A percentile compares a stretch with the other conserved stretches of the same genome.
phyloP scores from a whole-genome alignment of 495 filamentous ascomycete species.

The Podospora conica region DNA sequence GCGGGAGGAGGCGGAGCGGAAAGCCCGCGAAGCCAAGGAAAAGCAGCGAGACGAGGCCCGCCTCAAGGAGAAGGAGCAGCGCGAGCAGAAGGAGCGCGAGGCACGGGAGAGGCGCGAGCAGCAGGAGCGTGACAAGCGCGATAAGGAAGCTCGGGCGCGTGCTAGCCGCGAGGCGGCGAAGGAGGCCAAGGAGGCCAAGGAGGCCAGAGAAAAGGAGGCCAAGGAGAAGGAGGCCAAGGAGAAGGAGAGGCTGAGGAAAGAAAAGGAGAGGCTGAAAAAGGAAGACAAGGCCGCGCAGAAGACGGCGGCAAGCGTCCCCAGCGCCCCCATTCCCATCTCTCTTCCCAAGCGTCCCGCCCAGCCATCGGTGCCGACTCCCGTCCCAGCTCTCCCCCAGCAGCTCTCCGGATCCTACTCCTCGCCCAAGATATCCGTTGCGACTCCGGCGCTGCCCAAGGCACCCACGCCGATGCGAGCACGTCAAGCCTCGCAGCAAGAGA shows the following conservation, averaged over 20 bases:
- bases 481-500: slow-evolving; percentile 76
- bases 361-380: slow-evolving; percentile 47
- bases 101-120: slow-evolving; percentile 50
- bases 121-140: slow-evolving; percentile 52
- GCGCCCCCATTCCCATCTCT: slow-evolving; percentile 35
- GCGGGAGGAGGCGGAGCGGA: slow-evolving; percentile 79
- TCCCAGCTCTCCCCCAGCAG: slow-evolving; percentile 47
- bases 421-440: slow-evolving; percentile 70
- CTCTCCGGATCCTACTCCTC: slow-evolving; percentile 51
- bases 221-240: slow-evolving; percentile 34
- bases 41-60: slow-evolving; percentile 65
- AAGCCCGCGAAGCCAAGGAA: slow-evolving; percentile 69
- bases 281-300: slow-evolving; percentile 41
- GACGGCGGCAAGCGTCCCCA: slow-evolving; percentile 27
- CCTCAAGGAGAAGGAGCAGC: slow-evolving; percentile 61
- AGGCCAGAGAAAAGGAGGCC: slow-evolving; percentile 46
- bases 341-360: slow-evolving; percentile 45
- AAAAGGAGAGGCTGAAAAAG: slow-evolving; percentile 42
- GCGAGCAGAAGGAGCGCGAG: slow-evolving; percentile 59
- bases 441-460: slow-evolving; percentile 75
- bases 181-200: slow-evolving; percentile 32
- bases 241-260: slow-evolving; percentile 11
- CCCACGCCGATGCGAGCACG: slow-evolving; percentile 70
- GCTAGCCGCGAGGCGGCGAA: slow-evolving; percentile 19
- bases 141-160: slow-evolving; percentile 39